Evolutionary conservation across 140 eudicot genomes (phyloP).

Genomic region (Anethum foeniculum): DNA sequence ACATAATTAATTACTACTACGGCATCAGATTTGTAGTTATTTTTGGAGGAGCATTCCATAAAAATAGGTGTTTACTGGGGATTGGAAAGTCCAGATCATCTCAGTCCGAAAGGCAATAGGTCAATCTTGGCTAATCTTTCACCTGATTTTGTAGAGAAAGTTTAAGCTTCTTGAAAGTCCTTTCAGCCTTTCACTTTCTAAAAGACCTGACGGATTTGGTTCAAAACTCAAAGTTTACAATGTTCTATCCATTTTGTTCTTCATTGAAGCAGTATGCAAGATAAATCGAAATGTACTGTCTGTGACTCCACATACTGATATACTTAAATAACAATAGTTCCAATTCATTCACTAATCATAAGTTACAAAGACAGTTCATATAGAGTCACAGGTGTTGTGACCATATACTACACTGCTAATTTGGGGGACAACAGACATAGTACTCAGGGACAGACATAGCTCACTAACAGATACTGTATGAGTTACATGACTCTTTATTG

Average conservation of each 20-base stretch:
- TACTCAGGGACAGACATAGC: background rate
- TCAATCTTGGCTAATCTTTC: background rate
- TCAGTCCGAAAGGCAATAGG: background rate
- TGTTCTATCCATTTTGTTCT: background rate
- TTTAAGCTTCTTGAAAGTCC: background rate
- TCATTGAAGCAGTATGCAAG: background rate
- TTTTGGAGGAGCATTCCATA: no score
- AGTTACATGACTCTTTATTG: slow-evolving; percentile 4
- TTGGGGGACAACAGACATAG: background rate
- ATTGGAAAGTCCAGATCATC: no score
- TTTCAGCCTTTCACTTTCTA: background rate
- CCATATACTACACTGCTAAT: background rate
- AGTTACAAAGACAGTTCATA: background rate
- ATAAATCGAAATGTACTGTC: background rate
- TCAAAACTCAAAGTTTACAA: background rate
- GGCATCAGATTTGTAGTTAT: no score
- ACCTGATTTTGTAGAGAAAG: no score
- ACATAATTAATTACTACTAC: no score
- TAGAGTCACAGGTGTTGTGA: background rate
- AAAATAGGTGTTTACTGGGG: no score
- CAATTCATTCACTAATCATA: background rate
- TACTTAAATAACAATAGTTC: background rate
- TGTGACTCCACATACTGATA: background rate
- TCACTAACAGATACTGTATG: background rate
- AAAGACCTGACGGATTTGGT: background rate